Percentiles rank a stretch among this genome's conserved stretches.
Evolutionary conservation across 345 rosid species (phyloP).

Genomic region (Pelargonium nanum): DNA sequence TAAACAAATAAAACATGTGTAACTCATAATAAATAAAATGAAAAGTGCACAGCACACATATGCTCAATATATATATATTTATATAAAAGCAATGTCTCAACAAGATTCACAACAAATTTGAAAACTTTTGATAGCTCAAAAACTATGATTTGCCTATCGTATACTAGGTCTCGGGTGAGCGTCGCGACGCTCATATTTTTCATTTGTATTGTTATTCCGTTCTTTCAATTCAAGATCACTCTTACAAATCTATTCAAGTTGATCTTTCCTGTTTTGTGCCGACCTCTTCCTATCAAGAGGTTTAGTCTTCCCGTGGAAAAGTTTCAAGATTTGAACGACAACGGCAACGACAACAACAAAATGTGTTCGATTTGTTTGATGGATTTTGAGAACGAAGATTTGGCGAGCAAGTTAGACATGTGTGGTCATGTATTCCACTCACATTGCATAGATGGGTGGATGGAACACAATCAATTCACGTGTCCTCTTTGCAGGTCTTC

Average conservation of each 20-base stretch:
- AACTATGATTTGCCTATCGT: conserved; percentile 35
- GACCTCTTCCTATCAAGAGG: background rate
- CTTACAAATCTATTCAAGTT: conserved; percentile 8
- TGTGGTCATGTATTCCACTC: conserved; percentile 64
- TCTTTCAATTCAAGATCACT: conserved; percentile 21
- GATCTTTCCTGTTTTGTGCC: conserved; percentile 1
- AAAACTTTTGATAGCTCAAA: background rate
- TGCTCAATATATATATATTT: too few species aligned
- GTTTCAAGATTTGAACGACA: conserved; percentile 22
- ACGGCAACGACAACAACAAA: conserved; percentile 2
- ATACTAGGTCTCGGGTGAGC: conserved; percentile 32
- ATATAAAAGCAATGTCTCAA: background rate
- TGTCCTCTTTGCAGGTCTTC: conserved; percentile 72
- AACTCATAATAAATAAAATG: background rate
- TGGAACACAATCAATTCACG: conserved; percentile 42
- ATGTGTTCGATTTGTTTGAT: conserved; percentile 56
- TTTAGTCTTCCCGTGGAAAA: conserved; percentile 20
- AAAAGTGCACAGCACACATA: too few species aligned
- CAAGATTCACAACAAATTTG: background rate
- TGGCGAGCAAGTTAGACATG: conserved; percentile 37
- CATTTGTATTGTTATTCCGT: conserved; percentile 45
- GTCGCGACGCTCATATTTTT: conserved; percentile 41
- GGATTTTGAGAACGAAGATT: conserved; percentile 41
- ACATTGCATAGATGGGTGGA: conserved; percentile 55
- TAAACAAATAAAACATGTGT: background rate